Evolutionary conservation across 345 rosid genomes (phyloP).

Genomic region (Excoecaria cochinchinensis): DNA sequence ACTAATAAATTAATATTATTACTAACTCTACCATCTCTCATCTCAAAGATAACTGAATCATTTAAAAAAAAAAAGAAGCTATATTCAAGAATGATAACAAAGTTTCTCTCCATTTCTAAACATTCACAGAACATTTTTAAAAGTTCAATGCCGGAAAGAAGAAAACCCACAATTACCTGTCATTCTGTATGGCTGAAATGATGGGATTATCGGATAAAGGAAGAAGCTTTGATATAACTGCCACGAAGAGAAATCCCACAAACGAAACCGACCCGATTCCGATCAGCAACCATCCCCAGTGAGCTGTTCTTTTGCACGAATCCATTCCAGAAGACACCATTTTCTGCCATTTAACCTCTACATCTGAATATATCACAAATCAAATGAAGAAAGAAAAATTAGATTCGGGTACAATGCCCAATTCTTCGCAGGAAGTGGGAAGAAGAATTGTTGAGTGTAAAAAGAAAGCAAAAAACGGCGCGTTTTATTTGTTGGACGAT

Average conservation of each 20-base stretch:
- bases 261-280: slow-evolving; percentile 35
- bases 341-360: neutral
- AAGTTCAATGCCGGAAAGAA: neutral
- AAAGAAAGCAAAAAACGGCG: neutral
- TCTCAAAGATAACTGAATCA: no score
- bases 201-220: slow-evolving; percentile 39
- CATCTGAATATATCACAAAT: neutral
- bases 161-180: slow-evolving; percentile 34
- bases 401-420: neutral
- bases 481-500: neutral
- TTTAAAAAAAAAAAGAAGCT: neutral
- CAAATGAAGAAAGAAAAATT: neutral
- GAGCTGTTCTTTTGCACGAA: neutral
- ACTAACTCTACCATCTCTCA: no score
- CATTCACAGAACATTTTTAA: neutral
- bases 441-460: neutral
- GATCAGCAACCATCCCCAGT: slow-evolving; percentile 25
- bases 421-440: neutral
- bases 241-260: slow-evolving; percentile 41
- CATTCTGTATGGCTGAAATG: slow-evolving; percentile 50
- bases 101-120: neutral
- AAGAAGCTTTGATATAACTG: slow-evolving; percentile 49
- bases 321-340: neutral
- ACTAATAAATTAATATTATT: no score
- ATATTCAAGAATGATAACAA: neutral